A percentile compares a stretch with the other conserved stretches of the same genome.
These are phyloP conservation scores for Heritiera fomes DNA, from an alignment of 345 rosid species.

Conservation along the genomic window DNA sequence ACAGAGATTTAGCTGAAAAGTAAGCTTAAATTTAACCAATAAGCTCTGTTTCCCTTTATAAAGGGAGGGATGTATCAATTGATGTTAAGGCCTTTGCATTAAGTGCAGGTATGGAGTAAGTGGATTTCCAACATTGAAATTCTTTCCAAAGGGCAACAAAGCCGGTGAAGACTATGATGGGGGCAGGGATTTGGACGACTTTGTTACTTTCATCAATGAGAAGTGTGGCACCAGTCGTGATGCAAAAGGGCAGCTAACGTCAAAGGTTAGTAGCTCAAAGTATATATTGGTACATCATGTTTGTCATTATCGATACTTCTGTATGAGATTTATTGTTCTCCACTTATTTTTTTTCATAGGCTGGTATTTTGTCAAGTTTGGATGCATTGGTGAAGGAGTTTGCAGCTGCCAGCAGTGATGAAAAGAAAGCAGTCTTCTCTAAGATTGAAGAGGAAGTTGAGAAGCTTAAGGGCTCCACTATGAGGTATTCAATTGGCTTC, in stretches of 20 bases:
- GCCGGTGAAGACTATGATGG: conserved; percentile 93
- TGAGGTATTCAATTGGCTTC: conserved; percentile 44
- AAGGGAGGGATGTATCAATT: neutral
- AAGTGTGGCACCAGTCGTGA: conserved; percentile 84
- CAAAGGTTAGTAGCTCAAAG: conserved; percentile 48
- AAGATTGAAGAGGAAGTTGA: conserved; percentile 73
- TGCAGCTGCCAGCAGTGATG: conserved; percentile 64
- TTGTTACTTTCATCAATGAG: conserved; percentile 83
- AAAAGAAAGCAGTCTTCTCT: conserved; percentile 67
- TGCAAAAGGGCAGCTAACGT: conserved; percentile 81
- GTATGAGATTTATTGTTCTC: neutral
- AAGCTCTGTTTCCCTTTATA: neutral
- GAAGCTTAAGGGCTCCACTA: conserved; percentile 65
- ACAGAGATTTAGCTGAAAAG: conserved; percentile 81
- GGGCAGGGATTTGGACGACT: conserved; percentile 87
- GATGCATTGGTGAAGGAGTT: conserved; percentile 83
- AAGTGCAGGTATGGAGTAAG: conserved; percentile 75
- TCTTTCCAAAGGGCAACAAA: conserved; percentile 89
- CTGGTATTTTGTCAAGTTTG: conserved; percentile 81
- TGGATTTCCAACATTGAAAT: conserved; percentile 89
- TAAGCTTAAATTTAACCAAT: conserved; percentile 33
- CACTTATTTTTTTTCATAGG: conserved; percentile 44
- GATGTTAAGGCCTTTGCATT: conserved; percentile 2
- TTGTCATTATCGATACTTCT: neutral
- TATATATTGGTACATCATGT: neutral